Evolutionary conservation across 139 green algal genomes (phyloP), one percentile per base, ranked within the genome.

Genomic region (Mesostigma viride): DNA sequence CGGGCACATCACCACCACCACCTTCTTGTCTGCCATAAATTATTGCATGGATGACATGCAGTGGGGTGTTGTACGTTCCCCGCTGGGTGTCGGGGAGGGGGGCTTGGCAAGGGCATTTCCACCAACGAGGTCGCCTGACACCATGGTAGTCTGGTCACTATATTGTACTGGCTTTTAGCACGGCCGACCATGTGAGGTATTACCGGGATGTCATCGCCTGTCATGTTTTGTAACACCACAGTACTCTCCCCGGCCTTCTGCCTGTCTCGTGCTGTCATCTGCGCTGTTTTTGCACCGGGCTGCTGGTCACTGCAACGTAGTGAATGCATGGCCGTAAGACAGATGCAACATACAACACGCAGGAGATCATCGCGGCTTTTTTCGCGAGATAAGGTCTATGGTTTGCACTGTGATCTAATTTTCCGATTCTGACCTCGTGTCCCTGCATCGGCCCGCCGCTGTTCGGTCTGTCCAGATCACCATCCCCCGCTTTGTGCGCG

Each of bases 401-500:
- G n/a, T n/a, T n/a, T n/a, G n/a, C n/a, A n/a, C n/a, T 51, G 40
- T 51, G 40, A 51, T 8, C 40, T 14, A 51, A 51, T 24, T 51
- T 8, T 51, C 40, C 14, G 11, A 51, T 51, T 51, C 40, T 24
- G 8, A 8, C 40, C 11, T 51, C 40, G 8, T 14, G 14, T 24
- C 14, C 40, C 8, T 51, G 40, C 40, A 14, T 51, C 14, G 40
- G 11, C 14, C 40, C 40, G 8, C 40, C 40, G 11, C 14, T 8
- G 14, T 24, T 8, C 40, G 14, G 40, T 24, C 11, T 24, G 40
- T 51, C 14, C 40, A 53, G 31, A 17, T 73, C 31, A 30, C 14
- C 11, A 31, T n/a, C 30, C 65, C 47, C 20, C 35, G 6, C 8
- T 27, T 70, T 27, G 74, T 83, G 11, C 30, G 72, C 0, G 24